Evolutionary conservation across 495 filamentous ascomycete genomes (phyloP).

Genomic region (Penicillium fimorum): DNA sequence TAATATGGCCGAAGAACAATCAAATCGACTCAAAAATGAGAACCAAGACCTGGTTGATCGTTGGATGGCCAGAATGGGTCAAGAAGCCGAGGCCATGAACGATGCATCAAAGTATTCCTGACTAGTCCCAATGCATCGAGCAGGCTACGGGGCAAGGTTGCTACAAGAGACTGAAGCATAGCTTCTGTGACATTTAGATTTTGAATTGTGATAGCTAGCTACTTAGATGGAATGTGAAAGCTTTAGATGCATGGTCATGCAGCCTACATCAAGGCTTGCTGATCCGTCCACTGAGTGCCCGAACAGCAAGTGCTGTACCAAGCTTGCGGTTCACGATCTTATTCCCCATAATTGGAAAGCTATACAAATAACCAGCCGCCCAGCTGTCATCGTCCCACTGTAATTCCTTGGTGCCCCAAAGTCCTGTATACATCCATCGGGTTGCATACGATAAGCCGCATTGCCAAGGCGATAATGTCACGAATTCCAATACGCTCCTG

Average conservation of each 20-base stretch:
- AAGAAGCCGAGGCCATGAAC: conserved; percentile 89
- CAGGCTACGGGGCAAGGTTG: background rate
- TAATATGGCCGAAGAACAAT: conserved; percentile 75
- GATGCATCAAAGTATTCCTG: conserved; percentile 51
- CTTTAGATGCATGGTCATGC: background rate
- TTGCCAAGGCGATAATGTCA: no score
- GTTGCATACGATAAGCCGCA: background rate
- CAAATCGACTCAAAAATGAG: conserved; percentile 67
- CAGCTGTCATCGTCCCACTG: background rate
- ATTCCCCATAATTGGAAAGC: background rate
- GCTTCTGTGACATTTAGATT: background rate
- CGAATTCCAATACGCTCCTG: no score
- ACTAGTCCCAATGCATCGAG: conserved; percentile 1
- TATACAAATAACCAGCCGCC: background rate
- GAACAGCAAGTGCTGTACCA: background rate
- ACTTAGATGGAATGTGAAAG: background rate
- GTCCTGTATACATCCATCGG: background rate
- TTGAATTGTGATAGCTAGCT: background rate
- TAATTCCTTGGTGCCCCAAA: background rate
- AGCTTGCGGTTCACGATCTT: background rate
- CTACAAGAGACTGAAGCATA: background rate
- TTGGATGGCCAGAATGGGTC: conserved; percentile 83
- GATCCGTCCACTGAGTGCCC: background rate
- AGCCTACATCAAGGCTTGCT: background rate
- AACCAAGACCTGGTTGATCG: conserved; percentile 85